Evolutionary conservation across 2,329 filamentous ascomycete species (phyloP).

Genomic region (Microcera coccophila): DNA sequence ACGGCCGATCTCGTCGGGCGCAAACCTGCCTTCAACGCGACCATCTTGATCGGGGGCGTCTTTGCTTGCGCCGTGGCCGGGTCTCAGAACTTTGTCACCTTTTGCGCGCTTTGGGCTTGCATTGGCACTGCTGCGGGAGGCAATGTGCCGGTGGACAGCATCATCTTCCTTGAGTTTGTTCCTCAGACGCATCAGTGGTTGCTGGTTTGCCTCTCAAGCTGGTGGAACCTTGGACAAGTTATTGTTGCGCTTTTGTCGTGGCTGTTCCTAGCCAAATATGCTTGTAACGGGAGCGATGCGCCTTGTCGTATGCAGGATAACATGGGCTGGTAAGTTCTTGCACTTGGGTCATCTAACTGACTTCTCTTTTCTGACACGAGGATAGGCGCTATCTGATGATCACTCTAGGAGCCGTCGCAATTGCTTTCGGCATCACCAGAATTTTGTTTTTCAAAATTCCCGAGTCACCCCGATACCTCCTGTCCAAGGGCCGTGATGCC

Average conservation of each 20-base stretch:
- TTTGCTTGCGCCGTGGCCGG: slow-evolving; percentile 58
- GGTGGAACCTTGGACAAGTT: slow-evolving; percentile 49
- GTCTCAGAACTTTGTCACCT: slow-evolving; percentile 54
- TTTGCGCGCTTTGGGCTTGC: slow-evolving; percentile 53
- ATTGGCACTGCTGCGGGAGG: slow-evolving; percentile 41
- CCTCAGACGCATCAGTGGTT: slow-evolving; percentile 42
- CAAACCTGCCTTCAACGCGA: slow-evolving; percentile 43
- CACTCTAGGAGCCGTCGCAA: slow-evolving; percentile 38
- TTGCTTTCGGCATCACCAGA: slow-evolving; percentile 38
- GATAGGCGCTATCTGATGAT: slow-evolving; percentile 39
- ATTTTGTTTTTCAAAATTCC: slow-evolving; percentile 41
- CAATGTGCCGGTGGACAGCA: slow-evolving; percentile 45
- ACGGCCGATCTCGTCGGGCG: slow-evolving; percentile 41
- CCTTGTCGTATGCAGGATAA: slow-evolving; percentile 38
- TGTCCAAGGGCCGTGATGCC: slow-evolving; percentile 40
- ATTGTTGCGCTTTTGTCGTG: slow-evolving; percentile 33
- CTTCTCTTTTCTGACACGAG: neutral
- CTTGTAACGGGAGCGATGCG: slow-evolving; percentile 29
- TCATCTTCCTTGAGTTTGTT: slow-evolving; percentile 47
- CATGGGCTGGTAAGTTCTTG: slow-evolving; percentile 42
- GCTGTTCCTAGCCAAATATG: slow-evolving; percentile 36
- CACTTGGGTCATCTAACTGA: no score
- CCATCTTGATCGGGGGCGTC: slow-evolving; percentile 43
- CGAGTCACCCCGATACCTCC: slow-evolving; percentile 41
- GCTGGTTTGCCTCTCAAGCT: slow-evolving; percentile 38